Evolutionary conservation across 2,329 filamentous ascomycete genomes (phyloP).

Genomic region (Colletotrichum cordylinicola): DNA sequence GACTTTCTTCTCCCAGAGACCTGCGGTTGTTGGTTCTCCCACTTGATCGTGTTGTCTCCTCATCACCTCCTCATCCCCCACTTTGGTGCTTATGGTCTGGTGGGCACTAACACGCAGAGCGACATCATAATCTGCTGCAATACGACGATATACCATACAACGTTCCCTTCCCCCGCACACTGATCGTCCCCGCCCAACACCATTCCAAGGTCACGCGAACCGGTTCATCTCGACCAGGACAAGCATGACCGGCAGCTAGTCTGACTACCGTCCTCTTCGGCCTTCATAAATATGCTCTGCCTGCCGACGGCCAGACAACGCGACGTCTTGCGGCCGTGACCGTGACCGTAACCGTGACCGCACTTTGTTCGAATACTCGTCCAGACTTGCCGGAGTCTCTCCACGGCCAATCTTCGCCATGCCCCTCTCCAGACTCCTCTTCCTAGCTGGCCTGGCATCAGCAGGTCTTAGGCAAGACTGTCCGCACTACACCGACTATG

Average conservation of each 20-base stretch:
- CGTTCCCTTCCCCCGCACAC: conserved; percentile 6
- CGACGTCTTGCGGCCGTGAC: background rate
- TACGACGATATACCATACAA: conserved; percentile 8
- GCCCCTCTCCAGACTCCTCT: background rate
- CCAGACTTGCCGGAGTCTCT: background rate
- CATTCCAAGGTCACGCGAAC: conserved; percentile 5
- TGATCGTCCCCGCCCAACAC: background rate
- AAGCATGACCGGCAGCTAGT: background rate
- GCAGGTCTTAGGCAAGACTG: conserved; percentile 32
- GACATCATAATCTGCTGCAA: conserved; percentile 11
- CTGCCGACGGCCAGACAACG: background rate
- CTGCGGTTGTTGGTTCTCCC: background rate
- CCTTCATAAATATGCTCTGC: conserved; percentile 1
- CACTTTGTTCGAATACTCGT: background rate
- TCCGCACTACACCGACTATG: conserved; percentile 40
- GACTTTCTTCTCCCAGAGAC: background rate
- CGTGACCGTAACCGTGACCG: conserved; percentile 5
- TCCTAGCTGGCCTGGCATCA: conserved; percentile 15
- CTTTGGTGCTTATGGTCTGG: background rate
- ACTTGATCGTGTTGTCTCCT: background rate
- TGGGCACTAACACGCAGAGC: background rate
- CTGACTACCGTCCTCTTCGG: background rate
- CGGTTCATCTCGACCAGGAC: background rate
- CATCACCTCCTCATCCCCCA: background rate
- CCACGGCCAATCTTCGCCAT: background rate